Percentiles rank a stretch among this genome's conserved stretches.
Conservation (phyloP, 2,329 filamentous ascomycete species). For the Tolypocladium endophyticum region DNA sequence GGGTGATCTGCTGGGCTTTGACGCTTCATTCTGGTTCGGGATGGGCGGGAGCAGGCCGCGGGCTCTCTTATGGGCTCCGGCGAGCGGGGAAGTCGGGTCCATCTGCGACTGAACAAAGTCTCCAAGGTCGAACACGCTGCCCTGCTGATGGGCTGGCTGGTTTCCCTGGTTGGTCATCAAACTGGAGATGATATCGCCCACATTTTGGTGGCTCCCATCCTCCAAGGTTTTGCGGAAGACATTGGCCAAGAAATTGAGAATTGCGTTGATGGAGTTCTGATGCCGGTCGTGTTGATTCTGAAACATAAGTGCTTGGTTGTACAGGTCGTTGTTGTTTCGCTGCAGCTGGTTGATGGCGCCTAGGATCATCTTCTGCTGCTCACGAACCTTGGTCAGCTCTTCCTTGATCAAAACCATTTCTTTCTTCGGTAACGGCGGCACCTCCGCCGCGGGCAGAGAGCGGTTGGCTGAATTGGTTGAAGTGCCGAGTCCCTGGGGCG, state of each 20-base stretch:
- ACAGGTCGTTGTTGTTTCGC: conserved; percentile 78
- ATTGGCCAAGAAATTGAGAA: conserved; percentile 90
- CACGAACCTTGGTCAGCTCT: conserved; percentile 72
- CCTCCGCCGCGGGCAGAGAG: conserved; percentile 31
- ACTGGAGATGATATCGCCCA: conserved; percentile 75
- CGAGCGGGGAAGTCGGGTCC: conserved; percentile 24
- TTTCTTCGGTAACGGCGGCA: conserved; percentile 48
- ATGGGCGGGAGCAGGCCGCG: conserved; percentile 46
- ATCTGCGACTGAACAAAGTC: conserved; percentile 43
- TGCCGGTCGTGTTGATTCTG: conserved; percentile 92
- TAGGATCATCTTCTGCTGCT: conserved; percentile 79
- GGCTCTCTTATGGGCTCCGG: conserved; percentile 36
- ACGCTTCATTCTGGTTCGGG: conserved; percentile 24
- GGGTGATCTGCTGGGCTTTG: conserved; percentile 16
- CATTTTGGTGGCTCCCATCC: conserved; percentile 62
- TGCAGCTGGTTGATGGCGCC: conserved; percentile 71
- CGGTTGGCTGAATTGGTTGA: conserved; percentile 11
- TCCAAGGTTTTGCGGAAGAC: conserved; percentile 92
- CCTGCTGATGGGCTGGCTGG: conserved; percentile 31
- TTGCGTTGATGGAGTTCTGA: conserved; percentile 98
- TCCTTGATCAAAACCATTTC: conserved; percentile 69
- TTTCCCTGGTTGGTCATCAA: conserved; percentile 52
- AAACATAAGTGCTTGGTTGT: conserved; percentile 78
- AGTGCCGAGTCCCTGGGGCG: conserved; percentile 10
- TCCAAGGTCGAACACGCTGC: conserved; percentile 50